Conservation (phyloP, 495 filamentous ascomycete species). For the Podospora sp. region DNA sequence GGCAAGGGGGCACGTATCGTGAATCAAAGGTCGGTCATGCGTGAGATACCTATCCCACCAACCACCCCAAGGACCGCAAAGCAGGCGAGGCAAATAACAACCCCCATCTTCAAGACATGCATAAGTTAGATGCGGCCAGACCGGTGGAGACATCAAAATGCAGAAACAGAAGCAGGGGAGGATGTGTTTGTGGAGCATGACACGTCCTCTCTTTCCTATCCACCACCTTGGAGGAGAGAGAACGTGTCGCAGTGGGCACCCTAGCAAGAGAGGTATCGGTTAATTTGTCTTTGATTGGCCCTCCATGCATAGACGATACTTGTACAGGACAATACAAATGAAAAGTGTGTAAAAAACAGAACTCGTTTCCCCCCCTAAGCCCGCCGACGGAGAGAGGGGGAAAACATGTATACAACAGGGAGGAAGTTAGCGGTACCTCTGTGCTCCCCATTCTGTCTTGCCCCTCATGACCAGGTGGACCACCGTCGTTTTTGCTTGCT, state of each 20-base stretch:
- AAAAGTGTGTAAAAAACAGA: conserved; percentile 26
- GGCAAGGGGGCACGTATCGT: no score
- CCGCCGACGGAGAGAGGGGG: background rate
- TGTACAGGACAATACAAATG: conserved; percentile 31
- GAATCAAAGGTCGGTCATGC: no score
- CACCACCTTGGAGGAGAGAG: conserved; percentile 25
- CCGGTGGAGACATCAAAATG: background rate
- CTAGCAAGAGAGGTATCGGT: conserved; percentile 12
- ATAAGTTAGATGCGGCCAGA: background rate
- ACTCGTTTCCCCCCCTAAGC: background rate
- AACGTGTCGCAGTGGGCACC: conserved; percentile 25
- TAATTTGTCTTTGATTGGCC: conserved; percentile 28
- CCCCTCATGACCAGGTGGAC: background rate
- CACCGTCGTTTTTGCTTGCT: conserved; percentile 7
- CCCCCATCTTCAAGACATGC: no score
- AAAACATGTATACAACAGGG: conserved; percentile 24
- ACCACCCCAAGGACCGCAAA: background rate
- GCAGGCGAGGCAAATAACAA: background rate
- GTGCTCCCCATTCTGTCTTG: background rate
- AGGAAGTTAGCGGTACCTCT: conserved; percentile 11
- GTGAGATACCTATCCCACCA: background rate
- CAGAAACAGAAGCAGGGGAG: background rate
- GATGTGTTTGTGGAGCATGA: background rate
- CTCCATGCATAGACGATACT: conserved; percentile 27
- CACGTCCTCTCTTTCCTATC: no score